Base-by-base conservation (phyloP, 1,139 yeast species). In the Pichia sp. region DNA sequence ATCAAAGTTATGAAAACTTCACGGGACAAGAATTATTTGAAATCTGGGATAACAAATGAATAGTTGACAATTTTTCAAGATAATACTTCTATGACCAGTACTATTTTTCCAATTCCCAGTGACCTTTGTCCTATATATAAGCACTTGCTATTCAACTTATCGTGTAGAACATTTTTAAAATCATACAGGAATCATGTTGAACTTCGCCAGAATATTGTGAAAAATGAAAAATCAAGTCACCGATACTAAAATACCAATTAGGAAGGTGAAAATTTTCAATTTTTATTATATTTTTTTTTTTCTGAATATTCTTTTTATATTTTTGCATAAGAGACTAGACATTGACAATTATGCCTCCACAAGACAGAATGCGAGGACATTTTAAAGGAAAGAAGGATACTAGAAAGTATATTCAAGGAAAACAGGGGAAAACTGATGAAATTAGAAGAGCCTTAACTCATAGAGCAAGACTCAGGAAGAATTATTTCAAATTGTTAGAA, bases 401-500 rank as follows among this genome's bases (percentile, higher is more conserved):
- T 1, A 46, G 52, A 40, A 51, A 51, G 35, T 56, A 57, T 32
- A 39, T 44, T 13, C 50, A 52, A 4, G 66, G 63, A 16, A 59
- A 56, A 44, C 60, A 62, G 40, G 58, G 59, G 4, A 62, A 62
- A 46, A 48, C 61, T 6, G 59, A 57, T 18, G 94, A 86, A 55
- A 89, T 89, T 58, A 82, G 84, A 60, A 78, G 77, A 61, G 83
- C 94, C 13, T 75, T 90, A 56, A 76, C 79, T 2, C 95, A 88
- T 61, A 76, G 89, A 54, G 88, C 96, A n/a, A 74, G 94, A 56
- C 75, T 89, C 56, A 79, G 89, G 69, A 85, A 82, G 63, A 82
- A 80, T 50, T 90, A 90, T 63, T 82, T 87, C 70, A 88, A 89
- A 63, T 70, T 88, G 53, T 67, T 88, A 44, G 87, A 87, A 56